These are phyloP conservation scores for Pseudoneurospora amorphoporcata DNA, from an alignment of 495 filamentous ascomycete species.

Conservation along the genomic window DNA sequence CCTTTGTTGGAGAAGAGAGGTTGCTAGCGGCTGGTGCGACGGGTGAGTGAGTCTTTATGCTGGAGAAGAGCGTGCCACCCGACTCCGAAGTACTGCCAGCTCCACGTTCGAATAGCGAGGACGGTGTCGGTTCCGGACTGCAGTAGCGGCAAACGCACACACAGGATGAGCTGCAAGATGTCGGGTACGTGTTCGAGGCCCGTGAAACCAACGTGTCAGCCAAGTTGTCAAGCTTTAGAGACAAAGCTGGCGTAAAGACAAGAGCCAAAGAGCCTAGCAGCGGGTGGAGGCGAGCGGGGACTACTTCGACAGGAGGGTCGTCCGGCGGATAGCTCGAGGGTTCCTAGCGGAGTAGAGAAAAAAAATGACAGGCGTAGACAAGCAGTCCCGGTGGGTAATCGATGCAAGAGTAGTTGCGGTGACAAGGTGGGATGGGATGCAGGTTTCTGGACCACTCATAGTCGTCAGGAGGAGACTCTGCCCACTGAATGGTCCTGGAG, in stretches of 20 bases:
- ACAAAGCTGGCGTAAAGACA: not conserved
- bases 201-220: slow-evolving; percentile 10
- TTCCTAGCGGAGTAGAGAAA: slow-evolving; percentile 20
- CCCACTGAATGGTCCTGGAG: slow-evolving; percentile 30
- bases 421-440: slow-evolving; percentile 25
- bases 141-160: not conserved
- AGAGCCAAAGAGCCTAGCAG: slow-evolving; percentile 10
- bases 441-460: slow-evolving; percentile 31
- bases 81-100: slow-evolving; percentile 1
- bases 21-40: not conserved
- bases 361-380: slow-evolving; percentile 18
- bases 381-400: slow-evolving; percentile 18
- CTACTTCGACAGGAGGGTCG: slow-evolving; percentile 10
- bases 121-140: slow-evolving; percentile 1
- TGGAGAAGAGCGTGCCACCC: slow-evolving; percentile 3
- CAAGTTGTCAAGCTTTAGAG: not conserved
- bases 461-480: slow-evolving; percentile 22
- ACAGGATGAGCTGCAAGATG: slow-evolving; percentile 5
- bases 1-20: slow-evolving; percentile 2
- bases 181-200: slow-evolving; percentile 12
- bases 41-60: slow-evolving; percentile 4
- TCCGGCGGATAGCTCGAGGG: slow-evolving; percentile 11
- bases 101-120: slow-evolving; percentile 4
- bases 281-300: not conserved
- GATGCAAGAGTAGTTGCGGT: slow-evolving; percentile 22